A percentile compares a stretch with the other conserved stretches of the same genome.
phyloP scores from a whole-genome alignment of 805 yeast genomes.

The Yarrowia bubula region DNA sequence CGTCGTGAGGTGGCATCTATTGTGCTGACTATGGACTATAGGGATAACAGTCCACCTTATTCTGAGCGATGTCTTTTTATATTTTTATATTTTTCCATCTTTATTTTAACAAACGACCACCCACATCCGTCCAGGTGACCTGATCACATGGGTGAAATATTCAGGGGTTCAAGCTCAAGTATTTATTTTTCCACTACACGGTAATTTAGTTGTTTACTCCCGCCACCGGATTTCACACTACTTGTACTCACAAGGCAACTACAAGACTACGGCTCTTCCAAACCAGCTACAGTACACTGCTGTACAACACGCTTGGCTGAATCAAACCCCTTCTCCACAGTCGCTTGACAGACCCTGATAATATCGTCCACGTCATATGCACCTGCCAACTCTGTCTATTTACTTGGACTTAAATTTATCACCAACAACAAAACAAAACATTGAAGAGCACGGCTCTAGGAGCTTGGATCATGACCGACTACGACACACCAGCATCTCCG shows the following conservation, averaged over 20 bases:
- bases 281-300: not conserved
- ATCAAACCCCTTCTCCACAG: too few relatives aligned
- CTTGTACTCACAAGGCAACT: not conserved
- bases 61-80: too few relatives aligned
- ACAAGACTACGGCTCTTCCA: not conserved
- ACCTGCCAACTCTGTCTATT: not conserved
- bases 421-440: not conserved
- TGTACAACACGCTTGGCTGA: too few relatives aligned
- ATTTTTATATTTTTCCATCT: too few relatives aligned
- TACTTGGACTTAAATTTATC: slow-evolving; percentile 2
- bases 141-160: not conserved
- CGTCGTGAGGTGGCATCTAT: too few relatives aligned
- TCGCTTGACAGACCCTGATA: not conserved
- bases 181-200: not conserved
- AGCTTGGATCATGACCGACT: not conserved
- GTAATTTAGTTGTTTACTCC: not conserved
- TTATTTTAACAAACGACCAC: too few relatives aligned
- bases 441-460: too few relatives aligned
- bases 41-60: too few relatives aligned
- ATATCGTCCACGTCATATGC: slow-evolving; percentile 21
- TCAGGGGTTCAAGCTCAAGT: too few relatives aligned
- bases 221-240: not conserved
- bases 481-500: slow-evolving; percentile 11
- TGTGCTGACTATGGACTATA: too few relatives aligned
- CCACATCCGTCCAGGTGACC: not conserved